phyloP scores from a whole-genome alignment of 768 basidiomycete genomes.

The Russula sp. region DNA sequence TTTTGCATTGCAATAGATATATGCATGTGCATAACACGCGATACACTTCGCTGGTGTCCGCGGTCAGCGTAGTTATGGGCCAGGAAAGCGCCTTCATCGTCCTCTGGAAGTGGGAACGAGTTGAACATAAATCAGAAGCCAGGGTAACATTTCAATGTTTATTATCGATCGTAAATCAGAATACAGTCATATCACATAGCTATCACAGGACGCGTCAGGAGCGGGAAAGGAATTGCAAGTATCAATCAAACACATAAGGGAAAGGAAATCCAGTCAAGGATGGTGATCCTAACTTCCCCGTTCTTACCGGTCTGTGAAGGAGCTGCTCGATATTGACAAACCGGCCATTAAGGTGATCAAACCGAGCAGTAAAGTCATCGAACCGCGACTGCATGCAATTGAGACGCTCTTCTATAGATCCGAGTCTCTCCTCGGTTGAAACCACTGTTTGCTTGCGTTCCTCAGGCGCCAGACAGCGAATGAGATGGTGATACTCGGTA shows the following conservation, averaged over 20 bases:
- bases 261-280: no score
- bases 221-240: no score
- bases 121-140: no score
- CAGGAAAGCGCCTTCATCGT: no score
- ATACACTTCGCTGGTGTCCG: not conserved
- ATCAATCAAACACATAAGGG: no score
- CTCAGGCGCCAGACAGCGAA: conserved; percentile 10
- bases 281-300: not conserved
- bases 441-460: not conserved
- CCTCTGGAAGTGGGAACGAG: not conserved
- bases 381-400: not conserved
- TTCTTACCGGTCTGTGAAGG: not conserved
- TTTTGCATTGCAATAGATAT: conserved; percentile 2
- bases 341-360: not conserved
- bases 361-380: not conserved
- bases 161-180: no score
- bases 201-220: no score
- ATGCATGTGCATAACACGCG: not conserved
- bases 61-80: no score
- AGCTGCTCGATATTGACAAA: not conserved
- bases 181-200: not conserved
- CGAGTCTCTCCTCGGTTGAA: conserved; percentile 2
- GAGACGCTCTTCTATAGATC: conserved; percentile 1
- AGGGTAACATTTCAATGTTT: no score
- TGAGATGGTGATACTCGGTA: conserved; percentile 12